These are phyloP conservation scores for Actinomortierella ambigua DNA, from an alignment of 371 early-diverging fungal genomes.

Conservation along the genomic window DNA sequence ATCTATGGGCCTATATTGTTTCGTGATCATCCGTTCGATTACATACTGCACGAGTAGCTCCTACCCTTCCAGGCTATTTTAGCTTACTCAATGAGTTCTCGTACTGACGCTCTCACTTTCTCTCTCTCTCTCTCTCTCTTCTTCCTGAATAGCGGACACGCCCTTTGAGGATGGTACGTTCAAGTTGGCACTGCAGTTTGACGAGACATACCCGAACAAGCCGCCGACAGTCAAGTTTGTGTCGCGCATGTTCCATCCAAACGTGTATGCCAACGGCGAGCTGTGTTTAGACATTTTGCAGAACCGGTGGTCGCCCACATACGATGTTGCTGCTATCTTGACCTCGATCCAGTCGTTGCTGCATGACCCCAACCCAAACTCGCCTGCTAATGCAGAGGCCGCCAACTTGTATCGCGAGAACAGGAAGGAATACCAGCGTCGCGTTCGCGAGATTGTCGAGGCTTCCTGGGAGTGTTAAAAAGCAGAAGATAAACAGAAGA, in stretches of 20 bases:
- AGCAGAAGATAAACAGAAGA: background rate
- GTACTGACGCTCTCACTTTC: conserved; percentile 3
- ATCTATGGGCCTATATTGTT: too few relatives aligned
- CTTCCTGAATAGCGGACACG: conserved; percentile 77
- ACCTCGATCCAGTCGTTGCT: conserved; percentile 97
- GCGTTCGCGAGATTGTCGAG: conserved; percentile 95
- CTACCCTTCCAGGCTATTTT: too few relatives aligned
- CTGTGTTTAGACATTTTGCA: conserved; percentile 99
- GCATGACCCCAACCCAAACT: conserved; percentile 98
- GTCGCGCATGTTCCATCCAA: conserved; percentile 99
- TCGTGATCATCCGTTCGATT: too few relatives aligned
- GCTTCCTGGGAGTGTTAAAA: conserved; percentile 79
- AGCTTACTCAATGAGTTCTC: too few relatives aligned
- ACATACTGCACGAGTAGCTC: too few relatives aligned
- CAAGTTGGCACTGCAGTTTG: conserved; percentile 95
- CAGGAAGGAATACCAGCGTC: conserved; percentile 90
- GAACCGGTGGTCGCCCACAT: conserved; percentile 98
- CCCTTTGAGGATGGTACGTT: conserved; percentile 99
- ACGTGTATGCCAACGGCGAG: conserved; percentile 98
- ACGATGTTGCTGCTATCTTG: conserved; percentile 95
- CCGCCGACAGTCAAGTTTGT: conserved; percentile 98
- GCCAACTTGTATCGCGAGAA: conserved; percentile 95
- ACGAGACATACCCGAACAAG: conserved; percentile 98
- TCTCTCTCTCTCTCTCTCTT: conserved; percentile 8
- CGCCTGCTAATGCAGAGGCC: conserved; percentile 99